Conservation (phyloP, 164 flowering plant species). For the Sextonia rubra region DNA sequence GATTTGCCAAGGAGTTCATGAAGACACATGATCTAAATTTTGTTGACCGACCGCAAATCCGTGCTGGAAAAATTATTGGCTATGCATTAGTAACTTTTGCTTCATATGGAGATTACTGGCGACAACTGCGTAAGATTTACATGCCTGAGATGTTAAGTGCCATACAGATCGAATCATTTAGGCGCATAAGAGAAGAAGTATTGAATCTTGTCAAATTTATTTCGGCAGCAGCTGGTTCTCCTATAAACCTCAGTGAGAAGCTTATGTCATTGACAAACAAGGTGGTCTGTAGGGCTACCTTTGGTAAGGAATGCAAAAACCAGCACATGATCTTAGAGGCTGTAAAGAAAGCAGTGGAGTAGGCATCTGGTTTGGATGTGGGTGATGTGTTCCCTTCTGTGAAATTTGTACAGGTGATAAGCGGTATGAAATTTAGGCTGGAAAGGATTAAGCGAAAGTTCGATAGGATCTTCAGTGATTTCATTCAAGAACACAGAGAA, state of each 20-base stretch:
- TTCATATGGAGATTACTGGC: slow-evolving; percentile 34
- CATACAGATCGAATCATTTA: slow-evolving; percentile 22
- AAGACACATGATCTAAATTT: slow-evolving; percentile 20
- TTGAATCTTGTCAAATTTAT: slow-evolving; percentile 10
- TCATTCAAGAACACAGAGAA: background rate
- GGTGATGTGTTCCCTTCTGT: slow-evolving; percentile 3
- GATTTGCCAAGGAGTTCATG: slow-evolving; percentile 16
- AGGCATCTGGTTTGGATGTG: slow-evolving; percentile 8
- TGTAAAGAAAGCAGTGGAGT: background rate
- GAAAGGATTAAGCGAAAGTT: background rate
- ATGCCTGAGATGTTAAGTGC: slow-evolving; percentile 23
- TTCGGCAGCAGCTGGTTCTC: background rate
- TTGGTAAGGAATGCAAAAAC: slow-evolving; percentile 20
- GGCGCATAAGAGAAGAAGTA: slow-evolving; percentile 26
- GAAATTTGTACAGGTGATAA: background rate
- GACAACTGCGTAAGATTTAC: slow-evolving; percentile 32
- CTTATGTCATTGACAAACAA: slow-evolving; percentile 10
- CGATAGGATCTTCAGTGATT: background rate
- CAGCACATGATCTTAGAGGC: slow-evolving; percentile 12
- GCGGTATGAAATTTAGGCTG: background rate
- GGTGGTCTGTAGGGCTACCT: slow-evolving; percentile 20
- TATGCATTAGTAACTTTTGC: slow-evolving; percentile 19
- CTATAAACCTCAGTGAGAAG: slow-evolving; percentile 15
- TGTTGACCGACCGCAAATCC: slow-evolving; percentile 7
- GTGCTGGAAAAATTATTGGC: slow-evolving; percentile 4